Evolutionary conservation across 345 rosid species (phyloP).

Genomic region (Sonneratia caseolaris): DNA sequence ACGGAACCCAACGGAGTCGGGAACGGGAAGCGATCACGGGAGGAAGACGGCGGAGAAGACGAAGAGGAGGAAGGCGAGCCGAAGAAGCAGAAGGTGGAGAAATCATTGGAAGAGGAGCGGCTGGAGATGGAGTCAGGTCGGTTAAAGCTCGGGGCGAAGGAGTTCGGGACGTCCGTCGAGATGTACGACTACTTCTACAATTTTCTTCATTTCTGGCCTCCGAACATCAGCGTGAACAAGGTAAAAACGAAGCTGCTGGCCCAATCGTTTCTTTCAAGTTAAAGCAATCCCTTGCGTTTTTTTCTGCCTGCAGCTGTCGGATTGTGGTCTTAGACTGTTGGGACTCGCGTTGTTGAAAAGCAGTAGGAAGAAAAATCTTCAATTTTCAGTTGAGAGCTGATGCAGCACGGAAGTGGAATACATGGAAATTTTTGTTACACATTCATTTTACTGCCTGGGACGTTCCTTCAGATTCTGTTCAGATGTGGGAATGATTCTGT

Average conservation of each 20-base stretch:
- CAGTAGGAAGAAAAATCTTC: too few relatives aligned
- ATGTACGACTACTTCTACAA: conserved; percentile 66
- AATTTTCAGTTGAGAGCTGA: neutral
- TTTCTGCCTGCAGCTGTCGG: neutral
- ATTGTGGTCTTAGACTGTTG: too few relatives aligned
- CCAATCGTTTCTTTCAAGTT: neutral
- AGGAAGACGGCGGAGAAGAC: conserved; percentile 13
- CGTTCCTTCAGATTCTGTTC: too few relatives aligned
- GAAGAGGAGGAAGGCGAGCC: conserved; percentile 1
- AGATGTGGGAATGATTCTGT: too few relatives aligned
- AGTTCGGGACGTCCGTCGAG: conserved; percentile 56
- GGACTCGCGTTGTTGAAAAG: too few relatives aligned
- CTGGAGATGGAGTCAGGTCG: conserved; percentile 21
- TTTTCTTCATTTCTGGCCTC: conserved; percentile 63
- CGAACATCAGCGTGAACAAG: conserved; percentile 59
- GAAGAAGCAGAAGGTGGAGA: conserved; percentile 24
- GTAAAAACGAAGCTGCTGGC: conserved; percentile 15
- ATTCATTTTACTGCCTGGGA: too few relatives aligned
- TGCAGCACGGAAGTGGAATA: neutral
- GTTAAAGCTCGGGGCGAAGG: conserved; percentile 61
- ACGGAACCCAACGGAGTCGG: conserved; percentile 13
- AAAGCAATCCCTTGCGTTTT: neutral
- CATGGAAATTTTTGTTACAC: too few relatives aligned
- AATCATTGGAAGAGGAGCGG: conserved; percentile 14
- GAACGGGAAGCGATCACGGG: conserved; percentile 53